Conservation (phyloP, 441 rosid species). For the Syzygium malaccense region DNA sequence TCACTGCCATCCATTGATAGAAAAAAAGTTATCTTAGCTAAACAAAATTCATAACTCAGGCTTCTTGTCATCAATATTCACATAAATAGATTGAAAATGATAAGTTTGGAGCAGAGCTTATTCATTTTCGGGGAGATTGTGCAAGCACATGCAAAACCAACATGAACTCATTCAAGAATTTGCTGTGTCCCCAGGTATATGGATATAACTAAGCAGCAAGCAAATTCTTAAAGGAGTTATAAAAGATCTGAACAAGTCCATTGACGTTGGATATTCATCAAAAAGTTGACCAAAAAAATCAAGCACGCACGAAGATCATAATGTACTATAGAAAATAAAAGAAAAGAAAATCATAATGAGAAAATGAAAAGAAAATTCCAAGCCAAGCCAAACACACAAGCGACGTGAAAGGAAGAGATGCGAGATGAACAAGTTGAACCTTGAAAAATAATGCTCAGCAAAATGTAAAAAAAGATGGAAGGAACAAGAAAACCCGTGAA, state of each 20-base stretch:
- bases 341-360: not conserved
- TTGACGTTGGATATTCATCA: not conserved
- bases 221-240: not conserved
- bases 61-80: not conserved
- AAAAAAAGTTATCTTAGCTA: not conserved
- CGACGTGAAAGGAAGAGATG: not conserved
- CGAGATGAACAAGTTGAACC: not conserved
- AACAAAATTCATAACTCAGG: not conserved
- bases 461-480: not conserved
- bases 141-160: not conserved
- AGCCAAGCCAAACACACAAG: not conserved
- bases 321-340: not conserved
- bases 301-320: not conserved
- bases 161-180: not conserved
- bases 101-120: not conserved
- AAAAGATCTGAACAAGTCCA: not conserved
- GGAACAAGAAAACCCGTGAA: not conserved
- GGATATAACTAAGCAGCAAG: not conserved
- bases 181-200: not conserved
- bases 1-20: not conserved
- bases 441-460: not conserved
- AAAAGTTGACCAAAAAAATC: not conserved
- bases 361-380: not conserved
- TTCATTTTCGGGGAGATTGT: not conserved
- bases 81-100: not conserved